Evolutionary conservation across 768 basidiomycete genomes (phyloP), one percentile per base, ranked within the genome.

Genomic region (Hypsizygus marmoreus): DNA sequence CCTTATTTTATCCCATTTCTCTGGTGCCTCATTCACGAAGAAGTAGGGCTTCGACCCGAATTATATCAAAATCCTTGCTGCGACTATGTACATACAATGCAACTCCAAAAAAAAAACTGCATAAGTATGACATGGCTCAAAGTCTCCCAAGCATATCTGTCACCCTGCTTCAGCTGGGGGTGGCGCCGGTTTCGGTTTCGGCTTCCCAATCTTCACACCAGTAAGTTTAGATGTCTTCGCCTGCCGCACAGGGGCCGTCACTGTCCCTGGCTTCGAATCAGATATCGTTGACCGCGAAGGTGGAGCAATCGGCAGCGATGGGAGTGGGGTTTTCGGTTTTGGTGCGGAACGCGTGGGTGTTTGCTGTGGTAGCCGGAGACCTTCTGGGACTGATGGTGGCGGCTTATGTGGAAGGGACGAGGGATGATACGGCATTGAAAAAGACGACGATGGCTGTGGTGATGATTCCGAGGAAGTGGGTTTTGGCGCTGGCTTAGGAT

Each of bases 391-490:
- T 16, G 62, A 47, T 7, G 69, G 62, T 4, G 68, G 62, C 1
- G 75, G 75, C 54, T 76, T 77, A 17, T 67, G 36, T 2, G 80
- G 76, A 4, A 77, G 64, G 7, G 73, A 74, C 1, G 70, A 60
- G 41, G 73, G 69, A 40, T 58, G 46, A 2, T 51, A 51, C 9
- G 55, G 35, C 6, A 61, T 45, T 10, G 40, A 32, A 26, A 51
- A 11, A 9, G 46, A 11, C 17, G 13, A 28, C 8, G 22, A 38
- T 7, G 19, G 40, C 11, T 22, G 36, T 36, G 23, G 51, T 40
- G 38, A 23, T 34, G 23, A 47, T 31, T 35, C 45, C 17, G 50
- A 34, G 1, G 51, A 50, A 13, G 51, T 54, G 8, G 60, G 43
- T 34, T 51, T 22, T 14, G 46, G 24, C 44, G 34, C 19, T 11